Evolutionary conservation across 192 early-diverging fungal genomes (phyloP).

Genomic region (Gigaspora rosea): DNA sequence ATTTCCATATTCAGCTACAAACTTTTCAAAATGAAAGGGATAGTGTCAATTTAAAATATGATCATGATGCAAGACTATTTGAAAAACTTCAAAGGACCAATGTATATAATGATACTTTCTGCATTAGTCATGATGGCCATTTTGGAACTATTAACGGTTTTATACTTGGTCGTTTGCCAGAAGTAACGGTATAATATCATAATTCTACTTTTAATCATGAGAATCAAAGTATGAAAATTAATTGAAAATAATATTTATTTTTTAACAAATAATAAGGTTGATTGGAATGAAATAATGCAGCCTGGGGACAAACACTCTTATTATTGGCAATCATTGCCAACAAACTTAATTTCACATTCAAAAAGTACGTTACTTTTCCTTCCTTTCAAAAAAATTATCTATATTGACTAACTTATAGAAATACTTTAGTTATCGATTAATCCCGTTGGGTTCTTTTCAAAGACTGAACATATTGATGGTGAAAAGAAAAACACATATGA

Average conservation of each 20-base stretch:
- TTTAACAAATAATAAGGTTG: constrained; percentile 54
- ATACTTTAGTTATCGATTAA: constrained; percentile 66
- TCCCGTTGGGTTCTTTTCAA: constrained; percentile 91
- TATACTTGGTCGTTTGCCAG: constrained; percentile 77
- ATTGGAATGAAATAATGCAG: constrained; percentile 97
- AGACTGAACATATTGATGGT: constrained; percentile 80
- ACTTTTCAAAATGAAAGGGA: constrained; percentile 75
- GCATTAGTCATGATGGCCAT: constrained; percentile 80
- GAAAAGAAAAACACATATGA: constrained; percentile 72
- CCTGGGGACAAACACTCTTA: constrained; percentile 87
- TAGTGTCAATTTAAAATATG: constrained; percentile 76
- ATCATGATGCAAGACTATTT: constrained; percentile 72
- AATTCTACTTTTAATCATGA: neutral
- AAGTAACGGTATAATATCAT: constrained; percentile 56
- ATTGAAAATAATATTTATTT: neutral
- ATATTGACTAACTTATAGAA: neutral
- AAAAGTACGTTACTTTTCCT: constrained; percentile 50
- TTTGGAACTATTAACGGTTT: constrained; percentile 96
- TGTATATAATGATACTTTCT: constrained; percentile 94
- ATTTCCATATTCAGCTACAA: constrained; percentile 63
- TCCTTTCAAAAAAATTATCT: neutral
- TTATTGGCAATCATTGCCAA: constrained; percentile 86
- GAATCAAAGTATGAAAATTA: no score
- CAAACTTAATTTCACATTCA: constrained; percentile 81
- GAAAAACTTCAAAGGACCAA: constrained; percentile 88